phyloP scores from a whole-genome alignment of 2,329 filamentous ascomycete genomes.

The Pseudogymnoascus sp. region DNA sequence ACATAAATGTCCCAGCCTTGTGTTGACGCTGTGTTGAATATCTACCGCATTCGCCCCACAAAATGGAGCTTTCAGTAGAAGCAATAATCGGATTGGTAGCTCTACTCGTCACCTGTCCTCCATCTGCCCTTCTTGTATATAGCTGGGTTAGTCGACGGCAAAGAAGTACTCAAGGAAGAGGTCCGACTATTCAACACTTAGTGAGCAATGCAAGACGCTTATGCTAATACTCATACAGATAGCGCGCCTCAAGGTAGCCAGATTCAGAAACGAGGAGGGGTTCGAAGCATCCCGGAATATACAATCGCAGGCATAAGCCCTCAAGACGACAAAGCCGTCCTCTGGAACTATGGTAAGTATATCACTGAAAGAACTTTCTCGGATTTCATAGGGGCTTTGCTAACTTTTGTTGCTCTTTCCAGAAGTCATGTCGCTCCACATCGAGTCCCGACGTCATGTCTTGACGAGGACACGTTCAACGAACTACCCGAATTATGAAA shows the following conservation, averaged over 20 bases:
- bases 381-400: not conserved
- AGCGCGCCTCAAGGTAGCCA: not conserved
- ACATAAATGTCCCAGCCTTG: not conserved
- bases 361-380: not conserved
- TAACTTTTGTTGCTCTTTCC: not conserved
- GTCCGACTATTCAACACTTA: not conserved
- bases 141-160: not conserved
- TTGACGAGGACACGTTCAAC: not conserved
- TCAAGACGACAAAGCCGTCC: not conserved
- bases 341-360: not conserved
- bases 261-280: not conserved
- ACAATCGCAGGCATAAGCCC: not conserved
- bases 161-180: not conserved
- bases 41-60: not conserved
- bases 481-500: not conserved
- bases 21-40: not conserved
- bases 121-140: not conserved
- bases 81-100: not conserved
- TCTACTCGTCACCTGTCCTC: not conserved
- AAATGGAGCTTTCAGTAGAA: not conserved
- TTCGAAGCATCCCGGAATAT: not conserved
- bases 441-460: not conserved
- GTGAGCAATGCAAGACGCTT: not conserved
- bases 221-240: not conserved
- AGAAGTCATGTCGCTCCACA: not conserved